phyloP scores from a whole-genome alignment of 257 asterid genomes.

The Petunia secreta region DNA sequence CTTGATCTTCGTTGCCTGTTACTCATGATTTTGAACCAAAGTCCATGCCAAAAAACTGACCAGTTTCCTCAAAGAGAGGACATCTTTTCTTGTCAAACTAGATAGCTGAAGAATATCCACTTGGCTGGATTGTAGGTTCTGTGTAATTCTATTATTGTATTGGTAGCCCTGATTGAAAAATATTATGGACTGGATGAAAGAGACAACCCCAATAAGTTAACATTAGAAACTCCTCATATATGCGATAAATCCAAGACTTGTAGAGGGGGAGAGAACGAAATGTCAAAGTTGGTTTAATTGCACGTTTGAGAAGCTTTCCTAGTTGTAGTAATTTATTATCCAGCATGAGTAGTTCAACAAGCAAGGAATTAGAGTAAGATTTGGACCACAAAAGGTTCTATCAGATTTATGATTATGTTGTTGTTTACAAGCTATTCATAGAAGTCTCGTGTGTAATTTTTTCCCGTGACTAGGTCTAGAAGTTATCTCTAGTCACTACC shows the following conservation, averaged over 20 bases:
- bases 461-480: not conserved
- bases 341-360: not conserved
- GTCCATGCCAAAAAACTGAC: constrained; percentile 32
- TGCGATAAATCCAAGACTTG: constrained; percentile 27
- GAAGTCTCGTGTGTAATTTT: constrained; percentile 1
- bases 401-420: constrained; percentile 43
- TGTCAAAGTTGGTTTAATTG: constrained; percentile 43
- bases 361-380: constrained; percentile 28
- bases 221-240: constrained; percentile 8
- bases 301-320: constrained; percentile 13
- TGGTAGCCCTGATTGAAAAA: constrained; percentile 50
- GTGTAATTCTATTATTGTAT: constrained; percentile 40
- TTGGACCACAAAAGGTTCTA: constrained; percentile 60
- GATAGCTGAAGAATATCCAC: constrained; percentile 30
- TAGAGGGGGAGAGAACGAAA: constrained; percentile 28
- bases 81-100: constrained; percentile 5
- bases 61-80: constrained; percentile 13
- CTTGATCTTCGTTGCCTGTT: constrained; percentile 44
- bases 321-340: not conserved
- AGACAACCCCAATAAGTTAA: constrained; percentile 47
- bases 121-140: constrained; percentile 16
- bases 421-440: constrained; percentile 28
- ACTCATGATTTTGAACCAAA: constrained; percentile 51
- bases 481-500: constrained; percentile 1
- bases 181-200: constrained; percentile 31